Percentiles rank a stretch among this genome's conserved stretches.
These are phyloP conservation scores for Dalbergia cochinchinensis DNA, from an alignment of 306 rosid genomes.

Conservation along the genomic window DNA sequence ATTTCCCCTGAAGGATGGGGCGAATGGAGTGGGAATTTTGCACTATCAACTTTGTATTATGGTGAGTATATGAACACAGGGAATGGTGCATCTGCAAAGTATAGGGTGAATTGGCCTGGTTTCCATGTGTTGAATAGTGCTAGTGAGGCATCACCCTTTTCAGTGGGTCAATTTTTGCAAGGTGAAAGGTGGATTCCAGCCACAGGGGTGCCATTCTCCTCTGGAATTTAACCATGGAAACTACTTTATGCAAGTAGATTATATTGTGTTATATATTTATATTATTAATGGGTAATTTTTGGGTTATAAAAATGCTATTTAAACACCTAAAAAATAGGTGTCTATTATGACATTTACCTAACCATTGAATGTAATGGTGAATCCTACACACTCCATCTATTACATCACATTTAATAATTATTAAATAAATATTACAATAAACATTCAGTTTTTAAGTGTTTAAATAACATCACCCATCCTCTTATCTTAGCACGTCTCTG, in stretches of 20 bases:
- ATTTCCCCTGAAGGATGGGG: constrained; percentile 70
- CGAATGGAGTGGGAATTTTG: constrained; percentile 65
- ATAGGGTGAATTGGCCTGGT: constrained; percentile 76
- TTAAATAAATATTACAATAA: too few relatives aligned
- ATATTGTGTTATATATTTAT: too few relatives aligned
- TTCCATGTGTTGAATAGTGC: constrained; percentile 62
- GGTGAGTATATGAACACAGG: constrained; percentile 75
- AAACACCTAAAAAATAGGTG: too few relatives aligned
- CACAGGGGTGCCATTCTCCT: constrained; percentile 64
- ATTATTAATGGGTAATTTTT: too few relatives aligned
- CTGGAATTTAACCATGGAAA: constrained; percentile 45
- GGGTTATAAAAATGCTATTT: too few relatives aligned
- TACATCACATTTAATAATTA: too few relatives aligned
- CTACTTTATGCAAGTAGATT: background rate
- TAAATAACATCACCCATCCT: too few relatives aligned
- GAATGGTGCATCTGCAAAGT: constrained; percentile 53
- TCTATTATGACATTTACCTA: too few relatives aligned
- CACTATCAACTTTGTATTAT: constrained; percentile 62
- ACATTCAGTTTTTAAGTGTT: too few relatives aligned
- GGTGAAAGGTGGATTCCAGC: constrained; percentile 69
- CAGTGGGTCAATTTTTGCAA: constrained; percentile 53
- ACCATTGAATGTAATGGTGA: too few relatives aligned
- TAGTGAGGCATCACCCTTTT: constrained; percentile 53
- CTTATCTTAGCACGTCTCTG: too few relatives aligned
- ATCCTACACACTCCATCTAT: too few relatives aligned